Evolutionary conservation across 169 alveolate species (phyloP).

Genomic region (Plasmodium ovale): DNA sequence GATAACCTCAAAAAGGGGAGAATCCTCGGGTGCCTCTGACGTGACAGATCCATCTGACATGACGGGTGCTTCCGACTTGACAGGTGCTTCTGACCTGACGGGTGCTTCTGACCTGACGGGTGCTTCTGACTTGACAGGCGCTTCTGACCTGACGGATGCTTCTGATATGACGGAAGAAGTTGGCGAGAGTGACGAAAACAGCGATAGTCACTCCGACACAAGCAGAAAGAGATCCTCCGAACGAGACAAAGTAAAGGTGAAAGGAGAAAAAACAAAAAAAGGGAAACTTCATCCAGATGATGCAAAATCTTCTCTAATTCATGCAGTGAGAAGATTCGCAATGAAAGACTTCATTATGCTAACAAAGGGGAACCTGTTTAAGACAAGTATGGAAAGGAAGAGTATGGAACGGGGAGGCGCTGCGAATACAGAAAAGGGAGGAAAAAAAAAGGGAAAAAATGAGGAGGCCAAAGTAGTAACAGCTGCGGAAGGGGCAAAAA

Average conservation of each 20-base stretch:
- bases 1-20: not conserved
- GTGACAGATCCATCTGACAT: too few relatives aligned
- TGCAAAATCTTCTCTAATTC: not conserved
- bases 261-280: not conserved
- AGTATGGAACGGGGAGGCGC: not conserved
- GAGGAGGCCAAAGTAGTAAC: not conserved
- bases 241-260: not conserved
- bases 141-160: too few relatives aligned
- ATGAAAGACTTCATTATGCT: not conserved
- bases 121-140: too few relatives aligned
- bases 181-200: not conserved
- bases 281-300: not conserved
- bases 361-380: constrained; percentile 1
- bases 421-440: not conserved
- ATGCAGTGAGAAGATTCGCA: not conserved
- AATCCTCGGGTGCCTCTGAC: too few relatives aligned
- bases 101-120: too few relatives aligned
- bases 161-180: not conserved
- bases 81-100: too few relatives aligned
- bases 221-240: not conserved
- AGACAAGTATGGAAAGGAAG: not conserved
- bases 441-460: not conserved
- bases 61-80: too few relatives aligned
- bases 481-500: not conserved
- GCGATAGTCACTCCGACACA: not conserved